Percentiles rank a stretch among this genome's conserved stretches.
phyloP scores from a whole-genome alignment of 148 eudicot species.

The Diospyros lotus region DNA sequence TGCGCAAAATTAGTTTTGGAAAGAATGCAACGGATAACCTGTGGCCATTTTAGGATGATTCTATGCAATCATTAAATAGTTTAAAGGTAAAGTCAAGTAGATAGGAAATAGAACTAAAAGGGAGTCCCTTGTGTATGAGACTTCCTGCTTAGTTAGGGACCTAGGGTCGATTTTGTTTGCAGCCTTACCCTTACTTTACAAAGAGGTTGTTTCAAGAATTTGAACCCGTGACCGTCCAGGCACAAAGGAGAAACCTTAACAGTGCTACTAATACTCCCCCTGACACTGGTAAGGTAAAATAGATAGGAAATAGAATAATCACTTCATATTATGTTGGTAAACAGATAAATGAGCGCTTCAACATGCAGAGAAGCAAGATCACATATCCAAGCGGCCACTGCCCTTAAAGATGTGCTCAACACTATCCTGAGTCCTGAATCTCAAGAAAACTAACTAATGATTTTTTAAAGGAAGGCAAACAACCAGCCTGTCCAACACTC shows the following conservation, averaged over 20 bases:
- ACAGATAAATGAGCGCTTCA: not conserved
- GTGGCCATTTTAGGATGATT: not conserved
- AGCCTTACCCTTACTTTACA: too few species aligned
- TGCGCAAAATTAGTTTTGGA: not conserved
- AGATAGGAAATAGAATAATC: not conserved
- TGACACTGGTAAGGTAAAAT: not conserved
- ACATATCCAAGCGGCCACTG: not conserved
- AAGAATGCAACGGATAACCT: not conserved
- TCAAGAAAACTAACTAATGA: not conserved
- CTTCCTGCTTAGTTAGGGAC: too few species aligned
- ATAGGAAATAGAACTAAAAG: not conserved
- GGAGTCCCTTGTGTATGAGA: too few species aligned
- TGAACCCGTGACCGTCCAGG: too few species aligned
- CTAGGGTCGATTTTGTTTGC: too few species aligned
- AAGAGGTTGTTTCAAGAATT: too few species aligned
- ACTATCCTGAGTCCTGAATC: not conserved
- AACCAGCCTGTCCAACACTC: not conserved
- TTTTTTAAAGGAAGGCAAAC: not conserved
- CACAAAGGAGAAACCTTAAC: too few species aligned
- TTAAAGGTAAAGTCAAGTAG: not conserved
- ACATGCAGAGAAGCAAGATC: not conserved
- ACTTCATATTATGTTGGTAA: not conserved
- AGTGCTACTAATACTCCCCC: too few species aligned
- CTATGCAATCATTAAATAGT: not conserved
- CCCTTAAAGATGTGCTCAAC: not conserved